Evolutionary conservation across 352 stramenopile species (phyloP).

Genomic region (Pseudoperonospora humuli): DNA sequence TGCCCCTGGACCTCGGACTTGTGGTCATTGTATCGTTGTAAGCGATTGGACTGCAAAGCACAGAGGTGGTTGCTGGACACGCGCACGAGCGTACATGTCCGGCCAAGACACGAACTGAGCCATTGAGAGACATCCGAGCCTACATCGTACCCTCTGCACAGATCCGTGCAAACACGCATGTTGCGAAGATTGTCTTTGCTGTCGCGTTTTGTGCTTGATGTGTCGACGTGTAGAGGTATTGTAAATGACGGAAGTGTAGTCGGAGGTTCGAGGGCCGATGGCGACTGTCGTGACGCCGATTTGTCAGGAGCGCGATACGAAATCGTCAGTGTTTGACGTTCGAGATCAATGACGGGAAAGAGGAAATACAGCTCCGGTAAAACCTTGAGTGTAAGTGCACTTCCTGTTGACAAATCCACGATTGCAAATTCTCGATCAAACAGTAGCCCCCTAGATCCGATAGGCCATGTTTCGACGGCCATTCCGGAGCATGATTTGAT

Average conservation of each 20-base stretch:
- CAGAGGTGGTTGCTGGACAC: constrained; percentile 41
- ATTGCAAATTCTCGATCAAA: constrained; percentile 77
- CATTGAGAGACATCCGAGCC: constrained; percentile 45
- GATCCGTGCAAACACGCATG: constrained; percentile 45
- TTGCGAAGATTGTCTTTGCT: constrained; percentile 19
- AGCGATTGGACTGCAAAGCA: constrained; percentile 12
- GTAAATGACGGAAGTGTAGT: constrained; percentile 16
- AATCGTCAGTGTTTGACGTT: constrained; percentile 48
- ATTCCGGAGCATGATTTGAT: constrained; percentile 75
- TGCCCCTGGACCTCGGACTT: not conserved
- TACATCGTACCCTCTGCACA: constrained; percentile 46
- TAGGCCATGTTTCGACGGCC: constrained; percentile 43
- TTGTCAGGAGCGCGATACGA: constrained; percentile 10
- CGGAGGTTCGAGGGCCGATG: constrained; percentile 3
- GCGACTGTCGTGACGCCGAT: not conserved
- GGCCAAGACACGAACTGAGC: constrained; percentile 53
- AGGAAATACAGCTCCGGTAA: constrained; percentile 54
- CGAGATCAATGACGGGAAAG: constrained; percentile 50
- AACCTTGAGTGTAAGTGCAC: constrained; percentile 52
- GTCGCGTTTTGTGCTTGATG: constrained; percentile 10
- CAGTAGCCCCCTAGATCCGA: constrained; percentile 48
- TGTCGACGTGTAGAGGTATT: constrained; percentile 28
- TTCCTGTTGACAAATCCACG: constrained; percentile 39
- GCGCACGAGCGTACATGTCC: constrained; percentile 62
- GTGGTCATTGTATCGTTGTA: not conserved